These are phyloP conservation scores for Macrolepiota dolichaula DNA, from an alignment of 768 basidiomycete genomes.

Conservation along the genomic window DNA sequence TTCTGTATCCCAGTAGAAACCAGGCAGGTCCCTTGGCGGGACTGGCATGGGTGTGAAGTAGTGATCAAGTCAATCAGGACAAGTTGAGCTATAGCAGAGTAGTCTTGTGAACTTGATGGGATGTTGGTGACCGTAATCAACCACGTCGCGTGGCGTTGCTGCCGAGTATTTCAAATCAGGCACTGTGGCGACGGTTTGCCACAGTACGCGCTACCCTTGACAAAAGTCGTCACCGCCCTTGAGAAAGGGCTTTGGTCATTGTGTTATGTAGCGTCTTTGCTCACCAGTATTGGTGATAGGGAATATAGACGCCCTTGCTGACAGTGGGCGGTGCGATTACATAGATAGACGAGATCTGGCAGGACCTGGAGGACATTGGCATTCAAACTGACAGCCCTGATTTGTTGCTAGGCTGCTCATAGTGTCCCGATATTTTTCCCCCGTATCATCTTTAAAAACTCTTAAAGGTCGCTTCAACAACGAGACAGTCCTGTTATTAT, in stretches of 20 bases:
- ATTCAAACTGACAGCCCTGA: neutral
- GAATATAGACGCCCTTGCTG: neutral
- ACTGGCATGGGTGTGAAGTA: conserved; percentile 15
- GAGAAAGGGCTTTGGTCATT: too few relatives aligned
- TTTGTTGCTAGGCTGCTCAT: neutral
- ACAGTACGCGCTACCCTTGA: too few relatives aligned
- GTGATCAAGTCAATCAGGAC: neutral
- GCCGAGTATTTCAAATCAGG: too few relatives aligned
- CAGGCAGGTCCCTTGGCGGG: conserved; percentile 42
- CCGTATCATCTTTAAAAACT: neutral
- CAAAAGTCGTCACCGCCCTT: too few relatives aligned
- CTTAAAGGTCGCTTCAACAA: neutral
- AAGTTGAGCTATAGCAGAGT: neutral
- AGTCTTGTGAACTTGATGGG: too few relatives aligned
- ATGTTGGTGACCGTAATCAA: too few relatives aligned
- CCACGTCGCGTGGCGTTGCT: too few relatives aligned
- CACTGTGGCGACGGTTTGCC: too few relatives aligned
- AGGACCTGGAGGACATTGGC: neutral
- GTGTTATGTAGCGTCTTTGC: too few relatives aligned
- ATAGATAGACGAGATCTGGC: neutral
- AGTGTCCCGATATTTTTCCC: neutral
- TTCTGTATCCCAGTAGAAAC: conserved; percentile 51
- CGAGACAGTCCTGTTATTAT: neutral
- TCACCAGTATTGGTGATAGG: neutral
- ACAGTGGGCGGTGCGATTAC: neutral